These are phyloP conservation scores for Globisporangium uncinulatum DNA, from an alignment of 352 stramenopile genomes.

Conservation along the genomic window DNA sequence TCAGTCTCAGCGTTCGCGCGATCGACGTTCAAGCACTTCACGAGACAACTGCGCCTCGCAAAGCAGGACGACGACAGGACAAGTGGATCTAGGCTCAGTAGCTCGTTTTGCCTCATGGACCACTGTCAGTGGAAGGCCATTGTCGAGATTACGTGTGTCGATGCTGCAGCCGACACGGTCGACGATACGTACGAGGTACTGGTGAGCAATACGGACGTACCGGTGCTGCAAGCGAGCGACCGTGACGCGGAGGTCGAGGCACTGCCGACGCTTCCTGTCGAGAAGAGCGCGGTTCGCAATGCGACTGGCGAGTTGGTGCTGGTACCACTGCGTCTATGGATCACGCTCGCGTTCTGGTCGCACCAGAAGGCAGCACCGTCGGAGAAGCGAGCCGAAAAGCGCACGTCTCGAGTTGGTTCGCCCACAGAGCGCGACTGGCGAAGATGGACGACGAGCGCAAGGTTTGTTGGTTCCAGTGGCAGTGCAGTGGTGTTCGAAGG, in stretches of 20 bases:
- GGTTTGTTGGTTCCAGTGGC: neutral
- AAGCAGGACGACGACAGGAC: neutral
- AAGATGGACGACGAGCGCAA: slow-evolving; percentile 9
- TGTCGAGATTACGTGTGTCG: slow-evolving; percentile 3
- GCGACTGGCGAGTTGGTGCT: slow-evolving; percentile 8
- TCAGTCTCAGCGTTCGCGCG: neutral
- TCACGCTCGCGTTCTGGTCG: slow-evolving; percentile 17
- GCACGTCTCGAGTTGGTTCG: no score
- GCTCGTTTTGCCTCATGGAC: slow-evolving; percentile 8
- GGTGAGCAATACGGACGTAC: slow-evolving; percentile 3
- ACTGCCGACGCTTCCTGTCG: neutral
- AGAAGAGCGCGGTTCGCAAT: neutral
- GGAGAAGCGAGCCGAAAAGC: neutral
- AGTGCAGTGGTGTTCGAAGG: slow-evolving; percentile 2
- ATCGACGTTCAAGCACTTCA: slow-evolving; percentile 7
- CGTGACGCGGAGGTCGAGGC: no score
- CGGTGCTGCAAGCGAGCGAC: neutral
- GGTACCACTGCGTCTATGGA: slow-evolving; percentile 15
- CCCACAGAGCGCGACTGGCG: slow-evolving; percentile 1
- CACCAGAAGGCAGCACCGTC: neutral
- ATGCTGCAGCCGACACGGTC: neutral
- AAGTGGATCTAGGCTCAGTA: neutral
- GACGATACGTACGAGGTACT: slow-evolving; percentile 6
- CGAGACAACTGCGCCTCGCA: slow-evolving; percentile 9
- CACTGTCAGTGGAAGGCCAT: slow-evolving; percentile 8